Conservation (phyloP, 2,329 filamentous ascomycete genomes). For the Fusarium penzigii region DNA sequence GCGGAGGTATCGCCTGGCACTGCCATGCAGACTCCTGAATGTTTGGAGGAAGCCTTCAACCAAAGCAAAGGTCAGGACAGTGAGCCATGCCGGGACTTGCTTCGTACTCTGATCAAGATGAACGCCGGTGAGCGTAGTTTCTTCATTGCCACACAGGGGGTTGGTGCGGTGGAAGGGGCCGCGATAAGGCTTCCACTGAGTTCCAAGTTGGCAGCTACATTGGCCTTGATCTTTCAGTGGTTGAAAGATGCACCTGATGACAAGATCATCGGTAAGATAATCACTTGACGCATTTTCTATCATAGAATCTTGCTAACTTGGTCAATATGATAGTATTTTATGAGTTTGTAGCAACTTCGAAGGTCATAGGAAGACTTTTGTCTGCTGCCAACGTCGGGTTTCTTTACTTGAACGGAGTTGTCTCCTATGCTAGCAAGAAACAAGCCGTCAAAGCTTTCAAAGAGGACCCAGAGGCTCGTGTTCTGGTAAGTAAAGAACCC, state of each 20-base stretch:
- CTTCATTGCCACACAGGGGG: constrained; percentile 19
- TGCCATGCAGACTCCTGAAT: background rate
- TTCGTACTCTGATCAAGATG: constrained; percentile 9
- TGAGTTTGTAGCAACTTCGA: constrained; percentile 34
- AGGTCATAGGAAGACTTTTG: constrained; percentile 40
- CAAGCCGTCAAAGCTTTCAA: constrained; percentile 27
- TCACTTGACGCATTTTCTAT: too few species aligned
- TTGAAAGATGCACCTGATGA: constrained; percentile 31
- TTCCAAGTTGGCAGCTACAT: constrained; percentile 34
- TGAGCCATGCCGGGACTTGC: constrained; percentile 29
- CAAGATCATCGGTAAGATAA: constrained; percentile 41
- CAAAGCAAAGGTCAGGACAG: background rate
- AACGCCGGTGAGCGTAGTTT: constrained; percentile 14
- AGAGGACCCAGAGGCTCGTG: constrained; percentile 8
- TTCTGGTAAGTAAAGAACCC: constrained; percentile 36
- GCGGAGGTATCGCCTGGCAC: background rate
- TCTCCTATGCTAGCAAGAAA: constrained; percentile 11
- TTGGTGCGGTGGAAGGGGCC: background rate
- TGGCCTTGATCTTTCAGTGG: constrained; percentile 37
- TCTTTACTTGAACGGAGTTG: constrained; percentile 39
- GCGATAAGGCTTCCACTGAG: constrained; percentile 21
- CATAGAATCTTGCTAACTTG: rapidly evolving
- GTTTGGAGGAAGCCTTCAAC: rapidly evolving
- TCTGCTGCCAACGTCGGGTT: constrained; percentile 32
- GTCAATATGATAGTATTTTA: constrained; percentile 33